Base-by-base conservation (phyloP, 805 yeast species). In the Cyberlindnera subsufficiens region DNA sequence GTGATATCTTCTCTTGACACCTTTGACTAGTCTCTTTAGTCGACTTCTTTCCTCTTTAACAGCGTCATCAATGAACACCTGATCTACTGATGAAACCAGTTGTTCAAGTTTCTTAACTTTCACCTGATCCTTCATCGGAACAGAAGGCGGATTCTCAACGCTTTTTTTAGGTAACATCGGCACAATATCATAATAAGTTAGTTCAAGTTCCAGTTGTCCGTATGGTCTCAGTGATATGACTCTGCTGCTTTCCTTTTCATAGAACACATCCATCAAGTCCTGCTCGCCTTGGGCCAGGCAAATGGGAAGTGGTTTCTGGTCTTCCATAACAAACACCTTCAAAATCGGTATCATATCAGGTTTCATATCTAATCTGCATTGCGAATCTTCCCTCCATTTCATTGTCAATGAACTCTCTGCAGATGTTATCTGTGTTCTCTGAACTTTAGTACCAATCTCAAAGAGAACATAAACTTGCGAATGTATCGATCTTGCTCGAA, bases 351-450 rank as follows among this genome's bases (percentile, higher is more conserved):
- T 18, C 1, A 32, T 38, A 3, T 43, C 45, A 0, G 55, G 55
- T 9, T 42, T 44, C 11, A 55, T 53, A 18, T 54, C 54, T 38
- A 56, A 54, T 5, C 55, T 39, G 27, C 56, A 41, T 30, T 55
- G 58, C 13, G 60, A 56, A 16, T 45, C 46, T 13, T 55, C 59
- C 1, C 16, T 38, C 61, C 61, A 56, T 30, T 32, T 40, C 34
- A 42, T 20, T 10, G 37, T 35, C 11, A 37, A 33, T 8, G 36
- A n/a, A 6, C 17, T 4, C 3, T 27, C 35, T 0, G 42, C 20
- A 11, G 39, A 18, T 7, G 42, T 39, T 11, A 9, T 19, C 17
- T 43, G 25, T 5, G 58, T 49, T 20, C 60, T 37, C 6, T 44
- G 46, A 0, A 44, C 57, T 4, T 18, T 42, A 3, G 47, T 54